phyloP scores from a whole-genome alignment of 331 rosid genomes.

The Cydonia oblonga region DNA sequence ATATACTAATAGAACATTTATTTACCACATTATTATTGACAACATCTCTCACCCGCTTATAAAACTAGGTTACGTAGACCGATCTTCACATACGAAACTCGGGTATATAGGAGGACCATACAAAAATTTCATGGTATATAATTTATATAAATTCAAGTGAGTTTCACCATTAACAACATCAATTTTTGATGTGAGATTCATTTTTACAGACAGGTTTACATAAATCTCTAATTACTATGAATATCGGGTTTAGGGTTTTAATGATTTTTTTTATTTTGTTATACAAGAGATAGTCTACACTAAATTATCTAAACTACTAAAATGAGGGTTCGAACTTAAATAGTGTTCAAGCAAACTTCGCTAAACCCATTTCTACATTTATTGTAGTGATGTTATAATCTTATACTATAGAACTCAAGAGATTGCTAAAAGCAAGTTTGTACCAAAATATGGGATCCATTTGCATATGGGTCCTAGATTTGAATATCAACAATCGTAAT shows the following conservation, averaged over 20 bases:
- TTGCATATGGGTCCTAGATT: neutral
- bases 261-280: no score
- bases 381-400: neutral
- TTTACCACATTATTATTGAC: neutral
- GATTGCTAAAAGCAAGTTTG: neutral
- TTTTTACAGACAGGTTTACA: neutral
- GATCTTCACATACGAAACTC: neutral
- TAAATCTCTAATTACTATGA: no score
- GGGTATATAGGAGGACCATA: neutral
- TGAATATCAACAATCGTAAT: neutral
- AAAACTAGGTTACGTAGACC: no score
- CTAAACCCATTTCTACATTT: no score
- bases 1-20: no score
- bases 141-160: neutral
- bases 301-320: no score
- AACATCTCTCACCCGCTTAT: neutral
- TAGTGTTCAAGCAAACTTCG: no score
- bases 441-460: neutral
- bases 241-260: no score
- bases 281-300: no score
- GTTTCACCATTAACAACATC: neutral
- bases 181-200: neutral
- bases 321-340: no score
- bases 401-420: neutral
- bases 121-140: no score